These are phyloP conservation scores for Persicaria maculosa DNA, from an alignment of 148 eudicot genomes.

Conservation along the genomic window DNA sequence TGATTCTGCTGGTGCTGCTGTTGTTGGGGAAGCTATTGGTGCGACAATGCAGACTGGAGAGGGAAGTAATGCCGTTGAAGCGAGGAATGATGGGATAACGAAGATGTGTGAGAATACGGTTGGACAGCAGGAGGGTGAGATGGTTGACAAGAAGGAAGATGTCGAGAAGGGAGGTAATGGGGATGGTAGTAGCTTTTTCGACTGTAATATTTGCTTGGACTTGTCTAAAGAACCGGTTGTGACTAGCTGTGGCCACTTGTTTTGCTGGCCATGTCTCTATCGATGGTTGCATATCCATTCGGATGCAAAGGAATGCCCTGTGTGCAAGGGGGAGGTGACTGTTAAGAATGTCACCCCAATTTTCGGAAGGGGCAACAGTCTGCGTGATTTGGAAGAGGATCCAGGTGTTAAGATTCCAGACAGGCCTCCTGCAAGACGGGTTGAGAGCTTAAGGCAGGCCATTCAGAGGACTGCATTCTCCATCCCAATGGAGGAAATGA, in stretches of 20 bases:
- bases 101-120: slow-evolving; percentile 49
- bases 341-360: slow-evolving; percentile 74
- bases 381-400: slow-evolving; percentile 33
- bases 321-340: slow-evolving; percentile 90
- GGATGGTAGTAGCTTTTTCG: slow-evolving; percentile 62
- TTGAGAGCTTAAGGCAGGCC: slow-evolving; percentile 87
- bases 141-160: slow-evolving; percentile 39
- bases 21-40: slow-evolving; percentile 20
- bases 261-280: slow-evolving; percentile 96
- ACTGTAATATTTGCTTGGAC: slow-evolving; percentile 91
- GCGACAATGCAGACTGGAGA: slow-evolving; percentile 57
- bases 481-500: slow-evolving; percentile 87
- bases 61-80: slow-evolving; percentile 57
- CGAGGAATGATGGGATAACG: slow-evolving; percentile 28
- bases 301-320: slow-evolving; percentile 85
- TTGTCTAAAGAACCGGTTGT: slow-evolving; percentile 88
- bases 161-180: slow-evolving; percentile 43
- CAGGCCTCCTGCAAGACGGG: slow-evolving; percentile 62
- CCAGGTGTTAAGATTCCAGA: slow-evolving; percentile 49
- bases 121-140: slow-evolving; percentile 28
- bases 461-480: slow-evolving; percentile 60
- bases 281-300: slow-evolving; percentile 81
- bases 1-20: slow-evolving; percentile 23
- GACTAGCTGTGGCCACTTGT: slow-evolving; percentile 95
- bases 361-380: slow-evolving; percentile 61